Conservation (phyloP, 257 asterid species). For the Forsythia viridissima region DNA sequence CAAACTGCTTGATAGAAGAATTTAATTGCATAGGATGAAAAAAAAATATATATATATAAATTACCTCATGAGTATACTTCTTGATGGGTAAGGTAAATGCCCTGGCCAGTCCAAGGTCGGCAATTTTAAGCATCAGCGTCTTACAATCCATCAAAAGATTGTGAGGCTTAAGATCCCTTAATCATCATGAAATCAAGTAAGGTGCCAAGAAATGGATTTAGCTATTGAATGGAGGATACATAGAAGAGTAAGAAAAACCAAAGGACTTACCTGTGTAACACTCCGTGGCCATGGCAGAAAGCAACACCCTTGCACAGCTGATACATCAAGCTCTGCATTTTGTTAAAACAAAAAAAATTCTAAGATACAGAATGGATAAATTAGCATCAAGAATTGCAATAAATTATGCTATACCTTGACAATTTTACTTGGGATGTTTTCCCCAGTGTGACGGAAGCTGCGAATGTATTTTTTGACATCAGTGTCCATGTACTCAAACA, state of each 20-base stretch:
- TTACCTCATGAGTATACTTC: conserved; percentile 96
- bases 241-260: background rate
- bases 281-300: conserved; percentile 98
- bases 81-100: conserved; percentile 90
- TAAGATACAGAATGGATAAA: background rate
- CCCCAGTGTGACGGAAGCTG: conserved; percentile 59
- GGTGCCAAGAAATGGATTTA: background rate
- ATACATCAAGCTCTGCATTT: conserved; percentile 81
- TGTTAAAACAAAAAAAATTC: background rate
- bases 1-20: conserved; percentile 4
- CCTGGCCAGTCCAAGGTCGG: conserved; percentile 96
- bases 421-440: conserved; percentile 45
- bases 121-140: conserved; percentile 87
- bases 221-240: background rate
- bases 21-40: background rate
- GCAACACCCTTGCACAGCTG: conserved; percentile 98
- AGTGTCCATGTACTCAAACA: conserved; percentile 93
- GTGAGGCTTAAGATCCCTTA: conserved; percentile 96
- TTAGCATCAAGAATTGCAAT: background rate
- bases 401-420: conserved; percentile 51
- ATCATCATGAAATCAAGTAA: background rate
- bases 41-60: background rate
- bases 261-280: conserved; percentile 67
- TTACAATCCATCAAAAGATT: conserved; percentile 93
- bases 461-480: conserved; percentile 89